Evolutionary conservation across 2,329 filamentous ascomycete species (phyloP), one percentile per base, ranked within the genome.

Genomic region (Didymella pomorum): DNA sequence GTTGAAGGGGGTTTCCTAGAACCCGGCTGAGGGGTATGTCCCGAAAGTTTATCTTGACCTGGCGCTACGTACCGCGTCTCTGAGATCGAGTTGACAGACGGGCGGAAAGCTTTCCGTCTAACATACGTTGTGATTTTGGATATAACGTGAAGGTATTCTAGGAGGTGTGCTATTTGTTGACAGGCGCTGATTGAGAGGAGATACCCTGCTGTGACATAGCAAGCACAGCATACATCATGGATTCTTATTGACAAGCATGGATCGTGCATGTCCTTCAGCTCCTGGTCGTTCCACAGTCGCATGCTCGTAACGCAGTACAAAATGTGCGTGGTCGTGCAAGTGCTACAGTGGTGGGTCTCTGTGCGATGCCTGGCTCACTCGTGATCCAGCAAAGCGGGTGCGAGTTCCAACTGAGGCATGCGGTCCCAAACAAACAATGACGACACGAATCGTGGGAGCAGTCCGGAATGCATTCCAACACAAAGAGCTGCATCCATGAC

Each of bases 181-280:
- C 43, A 31, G 52, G 52, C 48, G 58, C 45, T 53, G 50, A 35
- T 39, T 60, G 31, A 56, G 52, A 56, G 60, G 70, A 65, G 68
- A 73, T 72, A 72, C 66, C 68, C 69, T 68, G 67, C 64, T 69
- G 61, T 66, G 56, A 61, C 46, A 57, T 51, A 56, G 58, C 55
- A 61, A 60, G 56, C 54, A 61, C 56, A 63, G 49, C 31, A 49
- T 52, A 52, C 33, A 45, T 51, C 51, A 49, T 44, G 28, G 37
- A 49, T 56, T 41, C 26, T 48, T 60, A 63, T 52, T 56, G 52
- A 37, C 33, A 48, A 41, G 48, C 56, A 61, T 65, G 63, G 47
- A 56, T 63, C 61, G 51, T 59, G 58, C 63, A 58, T 62, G 47
- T 56, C 54, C 39, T 57, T 61, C 58, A 66, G 63, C 68, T 58